Evolutionary conservation across 345 rosid genomes (phyloP), one percentile per base, ranked within the genome.

Genomic region (Noccaea bulbosa): DNA sequence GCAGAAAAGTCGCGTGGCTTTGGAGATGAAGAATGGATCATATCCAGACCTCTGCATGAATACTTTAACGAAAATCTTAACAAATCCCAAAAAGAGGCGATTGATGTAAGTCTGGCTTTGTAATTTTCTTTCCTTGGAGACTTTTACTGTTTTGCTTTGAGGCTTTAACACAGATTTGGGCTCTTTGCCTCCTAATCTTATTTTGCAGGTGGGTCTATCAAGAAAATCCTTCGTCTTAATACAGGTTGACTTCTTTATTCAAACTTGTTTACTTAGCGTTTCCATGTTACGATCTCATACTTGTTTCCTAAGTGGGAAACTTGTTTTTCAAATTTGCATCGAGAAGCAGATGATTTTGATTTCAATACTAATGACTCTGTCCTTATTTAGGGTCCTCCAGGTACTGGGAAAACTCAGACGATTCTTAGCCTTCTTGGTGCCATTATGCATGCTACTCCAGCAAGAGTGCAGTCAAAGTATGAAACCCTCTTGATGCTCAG

Each of bases 381-480:
- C 34, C 27, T 78, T 73, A 61, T 80, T 46, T 75, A 93, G 99
- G 99, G 99, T 8, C 99, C 99, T 38, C 99, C 99, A 61, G 99
- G 99, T 75, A 94, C 97, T 6, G 99, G 99, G 67, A 94, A 94
- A 79, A 94, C 97, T 52, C 96, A 94, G 83, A 91, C 99, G 35
- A 91, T 94, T 78, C 93, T 94, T 72, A 90, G 95, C 15, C 86
- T 94, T 66, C 87, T 94, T 35, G 90, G 99, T 83, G 97, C 96
- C 37, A 82, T 94, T 79, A 81, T 94, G 89, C 99, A 94, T 82
- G 96, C 99, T 39, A 84, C 90, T 73, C 99, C 99, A 46, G 85
- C 85, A 50, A 83, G 93, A 76, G 66, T 88, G 60, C 86, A 79
- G 30, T 78, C 82, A 59, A 88, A 84, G 99, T 93, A 82, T 76